Conservation (phyloP, 805 yeast genomes). For the Ogataea salicorniae region DNA sequence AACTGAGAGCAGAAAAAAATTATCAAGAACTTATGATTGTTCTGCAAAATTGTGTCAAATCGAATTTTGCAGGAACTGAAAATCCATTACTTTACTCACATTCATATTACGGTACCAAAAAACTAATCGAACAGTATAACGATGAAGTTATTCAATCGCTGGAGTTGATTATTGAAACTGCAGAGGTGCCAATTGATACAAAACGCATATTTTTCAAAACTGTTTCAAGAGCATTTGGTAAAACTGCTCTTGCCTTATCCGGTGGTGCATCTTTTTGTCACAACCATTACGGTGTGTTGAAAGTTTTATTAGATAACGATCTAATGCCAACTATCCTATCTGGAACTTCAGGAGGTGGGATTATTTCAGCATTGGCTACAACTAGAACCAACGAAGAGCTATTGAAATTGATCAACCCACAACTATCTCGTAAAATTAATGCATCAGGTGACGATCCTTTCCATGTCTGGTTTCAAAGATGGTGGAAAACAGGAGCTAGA, state of each 20-base stretch:
- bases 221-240: slow-evolving; percentile 61
- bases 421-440: slow-evolving; percentile 56
- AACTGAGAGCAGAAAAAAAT: slow-evolving; percentile 28
- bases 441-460: slow-evolving; percentile 62
- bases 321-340: slow-evolving; percentile 62
- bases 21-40: slow-evolving; percentile 47
- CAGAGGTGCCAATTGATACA: slow-evolving; percentile 31
- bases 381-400: slow-evolving; percentile 68
- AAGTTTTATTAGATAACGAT: slow-evolving; percentile 64
- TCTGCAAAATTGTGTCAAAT: slow-evolving; percentile 61
- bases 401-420: slow-evolving; percentile 48
- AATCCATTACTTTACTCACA: slow-evolving; percentile 68
- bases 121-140: slow-evolving; percentile 50
- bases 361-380: slow-evolving; percentile 67
- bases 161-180: slow-evolving; percentile 36
- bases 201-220: slow-evolving; percentile 53
- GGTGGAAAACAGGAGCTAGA: slow-evolving; percentile 73
- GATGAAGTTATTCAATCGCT: slow-evolving; percentile 46
- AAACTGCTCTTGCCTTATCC: slow-evolving; percentile 63
- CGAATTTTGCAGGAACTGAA: slow-evolving; percentile 76
- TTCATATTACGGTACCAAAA: slow-evolving; percentile 70
- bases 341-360: slow-evolving; percentile 81
- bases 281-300: slow-evolving; percentile 71
- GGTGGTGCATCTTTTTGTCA: slow-evolving; percentile 82
- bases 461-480: slow-evolving; percentile 54